Conservation (phyloP, 2,329 filamentous ascomycete species). For the Diaporthe sp. region DNA sequence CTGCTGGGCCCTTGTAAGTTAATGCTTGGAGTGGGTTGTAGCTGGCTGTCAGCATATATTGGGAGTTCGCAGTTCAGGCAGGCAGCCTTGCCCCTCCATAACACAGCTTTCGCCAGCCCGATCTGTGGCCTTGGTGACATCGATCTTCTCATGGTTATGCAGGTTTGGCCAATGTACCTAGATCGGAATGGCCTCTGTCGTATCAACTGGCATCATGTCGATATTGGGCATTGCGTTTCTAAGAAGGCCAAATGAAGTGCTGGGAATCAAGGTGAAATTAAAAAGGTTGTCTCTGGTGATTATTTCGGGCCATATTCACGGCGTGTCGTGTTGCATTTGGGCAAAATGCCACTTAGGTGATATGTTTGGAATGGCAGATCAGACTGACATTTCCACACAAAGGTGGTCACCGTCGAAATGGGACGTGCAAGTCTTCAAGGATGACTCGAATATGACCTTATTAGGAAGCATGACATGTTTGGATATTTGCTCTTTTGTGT, state of each 20-base stretch:
- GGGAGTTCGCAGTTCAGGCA: neutral
- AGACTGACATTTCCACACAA: no score
- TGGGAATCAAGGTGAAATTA: no score
- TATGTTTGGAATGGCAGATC: neutral
- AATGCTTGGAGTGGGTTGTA: neutral
- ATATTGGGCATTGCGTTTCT: neutral
- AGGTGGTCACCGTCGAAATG: neutral
- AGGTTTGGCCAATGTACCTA: neutral
- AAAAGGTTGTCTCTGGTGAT: neutral
- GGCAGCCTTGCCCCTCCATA: neutral
- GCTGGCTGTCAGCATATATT: neutral
- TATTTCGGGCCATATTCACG: neutral
- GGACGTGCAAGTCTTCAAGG: neutral
- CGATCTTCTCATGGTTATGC: neutral
- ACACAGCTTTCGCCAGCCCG: neutral
- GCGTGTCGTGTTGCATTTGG: neutral
- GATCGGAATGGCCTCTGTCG: neutral
- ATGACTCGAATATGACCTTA: neutral
- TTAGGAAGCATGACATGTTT: neutral
- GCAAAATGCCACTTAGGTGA: neutral
- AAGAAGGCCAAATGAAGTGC: neutral
- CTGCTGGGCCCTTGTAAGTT: neutral
- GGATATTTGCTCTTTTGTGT: neutral
- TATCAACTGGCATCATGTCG: neutral
- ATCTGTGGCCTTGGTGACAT: neutral